Evolutionary conservation across 768 basidiomycete species (phyloP), one percentile per base, ranked within the genome.

Genomic region (Kwoniella shandongensis): DNA sequence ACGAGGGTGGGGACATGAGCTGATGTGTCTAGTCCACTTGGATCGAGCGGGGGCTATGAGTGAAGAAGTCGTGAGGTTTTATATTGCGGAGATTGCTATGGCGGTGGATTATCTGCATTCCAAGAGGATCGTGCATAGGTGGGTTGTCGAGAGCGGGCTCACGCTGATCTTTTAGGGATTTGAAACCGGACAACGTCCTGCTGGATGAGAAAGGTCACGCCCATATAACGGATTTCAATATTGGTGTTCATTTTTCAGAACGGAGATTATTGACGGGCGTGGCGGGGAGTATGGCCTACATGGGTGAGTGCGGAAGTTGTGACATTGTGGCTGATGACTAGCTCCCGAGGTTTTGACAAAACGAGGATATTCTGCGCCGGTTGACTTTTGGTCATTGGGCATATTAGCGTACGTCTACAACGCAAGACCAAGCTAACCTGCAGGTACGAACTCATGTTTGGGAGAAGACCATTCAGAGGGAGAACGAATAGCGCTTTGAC

Each of bases 221-320:
- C 1, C 94, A 98, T 73, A 80, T 99, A 67, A 98, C 96, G 8
- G 96, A 99, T 79, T 96, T 99, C 80, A 99, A 99, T 71, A 92
- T 99, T 64, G 96, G 94, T 22, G 94, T 98, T 7, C 94, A 98
- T 76, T 97, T 91, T 75, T 94, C 93, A 11, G 88, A 90, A 58
- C 82, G 87, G 50, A 83, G 93, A 32, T 70, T 88, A 59, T 87
- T 98, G 76, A 91, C 89, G 0, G 91, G 89, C 58, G 88, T 99
- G 15, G 94, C 96, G 6, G 96, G 96, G 3, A 92, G 89, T 70
- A 93, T 99, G 91, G 94, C 96, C 0, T 99, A 99, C 79, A 99
- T 99, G 96, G 93, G 84, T 86, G 70, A 52, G 82, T 76, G 3
- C 13, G 32, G 25, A 5, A 39, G 10, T 32, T 27, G 44, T 20